phyloP scores from a whole-genome alignment of 495 filamentous ascomycete genomes.

The Stereocaulon alpinum region DNA sequence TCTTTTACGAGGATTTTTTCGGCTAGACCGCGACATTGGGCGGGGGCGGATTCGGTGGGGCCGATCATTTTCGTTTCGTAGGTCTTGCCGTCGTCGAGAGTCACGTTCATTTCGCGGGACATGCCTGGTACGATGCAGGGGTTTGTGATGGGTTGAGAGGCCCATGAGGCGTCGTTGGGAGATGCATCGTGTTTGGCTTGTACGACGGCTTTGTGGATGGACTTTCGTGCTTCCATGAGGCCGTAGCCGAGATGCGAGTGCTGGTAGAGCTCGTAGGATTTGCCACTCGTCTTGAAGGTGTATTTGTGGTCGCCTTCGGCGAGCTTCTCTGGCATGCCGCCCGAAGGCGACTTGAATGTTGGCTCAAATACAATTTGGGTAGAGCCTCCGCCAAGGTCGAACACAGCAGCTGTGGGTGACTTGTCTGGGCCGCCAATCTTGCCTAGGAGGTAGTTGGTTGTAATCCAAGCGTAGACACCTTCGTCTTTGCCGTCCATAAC shows the following conservation, averaged over 20 bases:
- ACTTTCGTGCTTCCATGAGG: constrained; percentile 84
- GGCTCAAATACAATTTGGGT: constrained; percentile 98
- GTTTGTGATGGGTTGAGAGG: constrained; percentile 58
- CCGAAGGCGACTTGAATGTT: constrained; percentile 64
- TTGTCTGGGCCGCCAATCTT: constrained; percentile 93
- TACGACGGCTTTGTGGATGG: constrained; percentile 65
- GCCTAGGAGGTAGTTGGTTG: constrained; percentile 92
- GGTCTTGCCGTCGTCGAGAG: constrained; percentile 44
- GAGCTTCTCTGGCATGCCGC: constrained; percentile 82
- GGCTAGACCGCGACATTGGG: constrained; percentile 80
- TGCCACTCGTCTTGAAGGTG: constrained; percentile 77
- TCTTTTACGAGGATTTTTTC: constrained; percentile 90
- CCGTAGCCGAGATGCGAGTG: constrained; percentile 97
- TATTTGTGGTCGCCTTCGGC: constrained; percentile 95
- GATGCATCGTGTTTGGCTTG: constrained; percentile 34
- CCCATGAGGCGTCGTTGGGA: constrained; percentile 43
- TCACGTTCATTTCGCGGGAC: constrained; percentile 55
- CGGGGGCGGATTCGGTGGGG: constrained; percentile 55
- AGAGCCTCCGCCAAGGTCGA: constrained; percentile 91
- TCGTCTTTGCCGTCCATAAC: constrained; percentile 96
- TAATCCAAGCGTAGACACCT: constrained; percentile 99
- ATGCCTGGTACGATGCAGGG: constrained; percentile 83
- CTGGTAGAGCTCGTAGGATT: constrained; percentile 90
- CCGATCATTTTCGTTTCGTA: constrained; percentile 68
- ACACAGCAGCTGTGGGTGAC: constrained; percentile 81